Evolutionary conservation across 108 stramenopile genomes (phyloP).

Genomic region (Pseudonitzschia delicatissima): DNA sequence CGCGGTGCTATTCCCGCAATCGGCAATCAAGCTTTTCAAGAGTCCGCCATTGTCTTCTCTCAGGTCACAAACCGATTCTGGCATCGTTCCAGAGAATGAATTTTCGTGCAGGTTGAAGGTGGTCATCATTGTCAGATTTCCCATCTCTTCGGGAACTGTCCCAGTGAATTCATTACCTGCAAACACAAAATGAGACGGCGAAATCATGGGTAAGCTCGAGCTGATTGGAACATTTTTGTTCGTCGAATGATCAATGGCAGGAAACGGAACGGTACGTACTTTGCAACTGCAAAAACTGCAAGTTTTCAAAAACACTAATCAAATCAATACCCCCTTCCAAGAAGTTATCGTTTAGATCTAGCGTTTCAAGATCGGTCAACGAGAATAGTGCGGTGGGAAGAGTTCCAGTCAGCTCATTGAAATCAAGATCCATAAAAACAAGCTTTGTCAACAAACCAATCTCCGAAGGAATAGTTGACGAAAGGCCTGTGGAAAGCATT

Average conservation of each 20-base stretch:
- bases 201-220: not conserved
- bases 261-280: not conserved
- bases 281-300: conserved; percentile 55
- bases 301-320: conserved; percentile 48
- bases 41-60: conserved; percentile 4
- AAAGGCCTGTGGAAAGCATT: conserved; percentile 39
- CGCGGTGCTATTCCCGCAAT: conserved; percentile 24
- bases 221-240: no score
- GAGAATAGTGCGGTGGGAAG: conserved; percentile 35
- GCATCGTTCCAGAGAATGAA: conserved; percentile 25
- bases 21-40: conserved; percentile 34
- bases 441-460: conserved; percentile 59
- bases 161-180: conserved; percentile 44
- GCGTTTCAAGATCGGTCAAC: conserved; percentile 31
- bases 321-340: conserved; percentile 50
- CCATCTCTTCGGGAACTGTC: conserved; percentile 56
- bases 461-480: conserved; percentile 64
- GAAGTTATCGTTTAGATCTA: conserved; percentile 67
- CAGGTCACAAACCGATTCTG: conserved; percentile 32
- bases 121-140: conserved; percentile 39
- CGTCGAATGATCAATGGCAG: not conserved
- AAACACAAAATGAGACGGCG: not conserved
- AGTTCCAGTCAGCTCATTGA: conserved; percentile 39
- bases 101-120: conserved; percentile 40
- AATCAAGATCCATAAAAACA: conserved; percentile 45